Percentiles rank a stretch among this genome's conserved stretches.
Evolutionary conservation across 1,139 yeast species (phyloP).

Genomic region (Suhomyces terraborum): DNA sequence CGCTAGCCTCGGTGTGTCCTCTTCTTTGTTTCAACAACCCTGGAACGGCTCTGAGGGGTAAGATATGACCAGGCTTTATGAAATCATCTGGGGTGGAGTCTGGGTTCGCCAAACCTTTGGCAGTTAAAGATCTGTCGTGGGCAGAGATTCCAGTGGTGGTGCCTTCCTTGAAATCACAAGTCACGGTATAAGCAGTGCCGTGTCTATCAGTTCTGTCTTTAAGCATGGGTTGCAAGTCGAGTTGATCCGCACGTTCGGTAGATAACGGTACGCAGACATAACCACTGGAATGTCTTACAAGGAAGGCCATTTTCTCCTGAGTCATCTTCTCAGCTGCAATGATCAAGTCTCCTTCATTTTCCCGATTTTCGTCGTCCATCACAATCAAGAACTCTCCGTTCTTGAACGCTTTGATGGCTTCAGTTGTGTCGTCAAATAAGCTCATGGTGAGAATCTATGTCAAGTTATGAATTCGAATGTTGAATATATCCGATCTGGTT

Average conservation of each 20-base stretch:
- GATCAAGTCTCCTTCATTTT: constrained; percentile 96
- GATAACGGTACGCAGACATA: constrained; percentile 91
- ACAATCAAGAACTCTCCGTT: constrained; percentile 90
- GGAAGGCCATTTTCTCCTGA: constrained; percentile 88
- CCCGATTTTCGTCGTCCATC: constrained; percentile 94
- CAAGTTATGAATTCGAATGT: background rate
- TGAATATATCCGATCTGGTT: background rate
- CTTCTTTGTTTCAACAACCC: constrained; percentile 80
- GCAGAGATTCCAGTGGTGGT: constrained; percentile 99
- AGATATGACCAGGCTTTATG: constrained; percentile 88
- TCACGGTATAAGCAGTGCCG: constrained; percentile 94
- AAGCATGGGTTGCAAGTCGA: constrained; percentile 81
- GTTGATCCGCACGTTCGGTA: constrained; percentile 71
- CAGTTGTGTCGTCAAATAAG: constrained; percentile 33
- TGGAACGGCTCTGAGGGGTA: constrained; percentile 88
- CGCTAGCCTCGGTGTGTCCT: constrained; percentile 99
- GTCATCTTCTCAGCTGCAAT: constrained; percentile 84
- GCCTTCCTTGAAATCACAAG: constrained; percentile 80
- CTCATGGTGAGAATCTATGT: constrained; percentile 3
- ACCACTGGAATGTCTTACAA: constrained; percentile 87
- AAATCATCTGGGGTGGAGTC: constrained; percentile 61
- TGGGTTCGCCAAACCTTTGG: constrained; percentile 67
- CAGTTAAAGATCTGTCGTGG: constrained; percentile 87
- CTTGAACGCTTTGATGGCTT: constrained; percentile 78
- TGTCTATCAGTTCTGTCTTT: constrained; percentile 74